These are phyloP conservation scores for Rhizophora apiculata DNA, from an alignment of 345 rosid species.

Conservation along the genomic window DNA sequence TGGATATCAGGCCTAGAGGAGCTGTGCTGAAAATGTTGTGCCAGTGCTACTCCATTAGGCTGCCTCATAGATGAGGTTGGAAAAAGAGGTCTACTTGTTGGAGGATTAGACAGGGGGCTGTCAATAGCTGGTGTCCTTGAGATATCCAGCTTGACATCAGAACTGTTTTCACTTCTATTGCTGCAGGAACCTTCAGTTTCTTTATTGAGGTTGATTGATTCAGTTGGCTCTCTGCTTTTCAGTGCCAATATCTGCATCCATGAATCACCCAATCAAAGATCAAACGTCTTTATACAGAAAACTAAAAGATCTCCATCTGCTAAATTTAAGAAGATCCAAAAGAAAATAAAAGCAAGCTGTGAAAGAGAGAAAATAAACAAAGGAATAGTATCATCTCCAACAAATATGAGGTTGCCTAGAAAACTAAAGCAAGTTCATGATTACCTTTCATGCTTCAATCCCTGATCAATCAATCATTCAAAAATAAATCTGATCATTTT, in stretches of 20 bases:
- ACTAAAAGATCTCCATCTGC: not conserved
- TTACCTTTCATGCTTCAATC: constrained; percentile 6
- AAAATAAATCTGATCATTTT: not conserved
- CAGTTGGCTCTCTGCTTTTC: constrained; percentile 77
- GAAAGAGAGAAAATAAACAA: not conserved
- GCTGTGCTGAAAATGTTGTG: constrained; percentile 53
- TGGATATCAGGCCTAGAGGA: constrained; percentile 20
- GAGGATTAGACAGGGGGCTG: constrained; percentile 53
- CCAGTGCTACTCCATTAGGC: constrained; percentile 13
- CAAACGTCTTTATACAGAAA: not conserved
- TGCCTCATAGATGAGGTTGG: constrained; percentile 48
- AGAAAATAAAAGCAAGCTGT: not conserved
- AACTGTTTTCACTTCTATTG: constrained; percentile 88
- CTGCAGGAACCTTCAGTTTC: constrained; percentile 95
- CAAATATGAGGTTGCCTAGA: not conserved
- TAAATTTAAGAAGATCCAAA: no score
- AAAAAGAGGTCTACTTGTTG: constrained; percentile 54
- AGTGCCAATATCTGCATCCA: constrained; percentile 71
- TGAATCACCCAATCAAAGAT: constrained; percentile 20
- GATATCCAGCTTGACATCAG: constrained; percentile 80
- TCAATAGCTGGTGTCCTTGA: constrained; percentile 66
- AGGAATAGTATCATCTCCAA: not conserved
- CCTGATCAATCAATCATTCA: constrained; percentile 12
- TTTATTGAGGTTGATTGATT: constrained; percentile 85
- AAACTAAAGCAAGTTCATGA: constrained; percentile 3